Percentiles rank a stretch among this genome's conserved stretches.
Conservation (phyloP, 441 rosid genomes). For the Pelargonium cotyledonis region DNA sequence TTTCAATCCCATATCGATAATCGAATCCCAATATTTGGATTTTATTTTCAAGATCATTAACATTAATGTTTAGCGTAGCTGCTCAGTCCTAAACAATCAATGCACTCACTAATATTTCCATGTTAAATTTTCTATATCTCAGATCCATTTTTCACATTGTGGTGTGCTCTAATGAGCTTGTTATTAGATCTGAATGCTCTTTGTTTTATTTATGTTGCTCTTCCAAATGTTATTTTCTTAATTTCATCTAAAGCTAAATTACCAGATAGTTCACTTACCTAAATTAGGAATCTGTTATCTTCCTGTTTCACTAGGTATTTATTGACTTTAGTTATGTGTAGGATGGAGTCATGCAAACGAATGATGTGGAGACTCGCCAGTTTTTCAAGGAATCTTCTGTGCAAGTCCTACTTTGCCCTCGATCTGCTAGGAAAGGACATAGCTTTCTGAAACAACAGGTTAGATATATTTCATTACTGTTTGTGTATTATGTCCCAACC, state of each 20-base stretch:
- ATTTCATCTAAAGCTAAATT: background rate
- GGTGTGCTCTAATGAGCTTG: too few species aligned
- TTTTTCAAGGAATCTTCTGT: constrained; percentile 92
- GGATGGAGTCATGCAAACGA: constrained; percentile 94
- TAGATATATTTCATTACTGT: constrained; percentile 17
- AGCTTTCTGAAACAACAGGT: constrained; percentile 92
- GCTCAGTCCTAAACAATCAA: too few species aligned
- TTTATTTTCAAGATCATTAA: background rate
- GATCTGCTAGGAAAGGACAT: constrained; percentile 76
- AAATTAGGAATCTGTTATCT: background rate
- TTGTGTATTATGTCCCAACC: background rate
- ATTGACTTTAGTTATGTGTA: constrained; percentile 22
- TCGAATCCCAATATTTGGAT: background rate
- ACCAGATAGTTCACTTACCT: background rate
- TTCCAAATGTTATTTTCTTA: background rate
- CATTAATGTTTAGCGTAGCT: background rate
- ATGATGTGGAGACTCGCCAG: constrained; percentile 89
- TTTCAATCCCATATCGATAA: background rate
- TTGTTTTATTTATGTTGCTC: background rate
- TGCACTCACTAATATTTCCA: background rate
- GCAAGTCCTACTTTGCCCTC: constrained; percentile 82
- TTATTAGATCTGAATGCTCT: too few species aligned
- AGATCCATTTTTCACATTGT: background rate
- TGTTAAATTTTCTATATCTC: background rate
- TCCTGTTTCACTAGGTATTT: background rate